Conservation (phyloP, 148 eudicot species). For the Nepenthes gracilis region DNA sequence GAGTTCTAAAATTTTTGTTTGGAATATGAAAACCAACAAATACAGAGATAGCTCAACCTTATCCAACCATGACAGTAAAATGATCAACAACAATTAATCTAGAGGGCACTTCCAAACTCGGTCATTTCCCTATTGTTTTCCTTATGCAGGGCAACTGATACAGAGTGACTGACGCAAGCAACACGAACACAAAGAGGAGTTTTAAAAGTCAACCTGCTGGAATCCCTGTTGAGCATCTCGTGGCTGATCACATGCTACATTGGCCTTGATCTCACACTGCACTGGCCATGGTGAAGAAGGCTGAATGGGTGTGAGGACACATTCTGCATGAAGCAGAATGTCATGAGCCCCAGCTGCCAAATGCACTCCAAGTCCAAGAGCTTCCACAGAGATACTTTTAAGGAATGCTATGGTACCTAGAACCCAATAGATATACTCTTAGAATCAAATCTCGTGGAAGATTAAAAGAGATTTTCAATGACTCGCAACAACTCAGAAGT, state of each 20-base stretch:
- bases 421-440: slow-evolving; percentile 8
- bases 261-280: slow-evolving; percentile 28
- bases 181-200: no score
- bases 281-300: slow-evolving; percentile 50
- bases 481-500: no score
- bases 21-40: no score
- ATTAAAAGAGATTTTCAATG: background rate
- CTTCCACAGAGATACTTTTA: slow-evolving; percentile 90
- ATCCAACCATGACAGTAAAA: no score
- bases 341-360: slow-evolving; percentile 91
- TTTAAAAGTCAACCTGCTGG: slow-evolving; percentile 38
- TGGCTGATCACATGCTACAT: slow-evolving; percentile 57
- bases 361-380: slow-evolving; percentile 88
- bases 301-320: slow-evolving; percentile 54
- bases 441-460: background rate
- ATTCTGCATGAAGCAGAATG: slow-evolving; percentile 75
- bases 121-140: no score
- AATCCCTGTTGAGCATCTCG: slow-evolving; percentile 79
- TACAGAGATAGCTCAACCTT: no score
- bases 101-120: no score
- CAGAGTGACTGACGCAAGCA: no score
- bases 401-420: slow-evolving; percentile 83
- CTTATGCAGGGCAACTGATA: no score
- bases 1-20: no score
- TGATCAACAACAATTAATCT: no score